Conservation (phyloP, 305 asterid species). For the Salvia sclarea region DNA sequence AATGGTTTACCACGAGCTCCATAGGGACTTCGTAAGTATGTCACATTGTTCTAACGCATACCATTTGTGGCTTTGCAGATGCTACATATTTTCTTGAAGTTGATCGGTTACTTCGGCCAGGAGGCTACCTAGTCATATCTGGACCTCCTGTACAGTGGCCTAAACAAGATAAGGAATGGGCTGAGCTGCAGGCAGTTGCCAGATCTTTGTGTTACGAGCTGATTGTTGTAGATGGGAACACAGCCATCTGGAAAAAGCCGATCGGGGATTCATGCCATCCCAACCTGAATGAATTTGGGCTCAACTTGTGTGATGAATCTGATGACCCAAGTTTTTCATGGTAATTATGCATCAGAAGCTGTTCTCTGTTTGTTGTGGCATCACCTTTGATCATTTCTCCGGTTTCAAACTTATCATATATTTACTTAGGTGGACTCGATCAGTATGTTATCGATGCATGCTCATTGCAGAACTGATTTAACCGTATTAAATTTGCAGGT, state of each 20-base stretch:
- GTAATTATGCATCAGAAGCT: constrained; percentile 40
- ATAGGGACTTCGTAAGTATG: constrained; percentile 23
- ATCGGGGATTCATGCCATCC: constrained; percentile 72
- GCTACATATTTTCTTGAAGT: constrained; percentile 97
- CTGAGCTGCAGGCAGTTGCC: constrained; percentile 91
- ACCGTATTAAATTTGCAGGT: constrained; percentile 54
- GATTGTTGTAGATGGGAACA: constrained; percentile 93
- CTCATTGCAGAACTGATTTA: constrained; percentile 21
- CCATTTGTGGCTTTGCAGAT: constrained; percentile 56
- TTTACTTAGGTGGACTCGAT: neutral
- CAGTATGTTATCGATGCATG: constrained; percentile 17
- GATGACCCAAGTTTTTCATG: constrained; percentile 85
- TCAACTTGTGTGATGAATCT: constrained; percentile 68
- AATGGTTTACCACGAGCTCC: constrained; percentile 10
- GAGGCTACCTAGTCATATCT: constrained; percentile 91
- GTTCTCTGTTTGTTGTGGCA: constrained; percentile 14
- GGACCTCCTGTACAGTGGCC: constrained; percentile 99
- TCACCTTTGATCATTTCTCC: constrained; percentile 16
- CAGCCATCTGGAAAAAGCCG: constrained; percentile 94
- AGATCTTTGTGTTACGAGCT: constrained; percentile 84
- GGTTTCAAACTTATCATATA: constrained; percentile 5
- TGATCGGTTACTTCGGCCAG: constrained; percentile 95
- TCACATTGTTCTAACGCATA: constrained; percentile 32
- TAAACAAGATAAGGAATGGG: constrained; percentile 96
- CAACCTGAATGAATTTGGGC: constrained; percentile 77